phyloP scores from a whole-genome alignment of 495 filamentous ascomycete species.

The Chlorociboria aeruginascens region DNA sequence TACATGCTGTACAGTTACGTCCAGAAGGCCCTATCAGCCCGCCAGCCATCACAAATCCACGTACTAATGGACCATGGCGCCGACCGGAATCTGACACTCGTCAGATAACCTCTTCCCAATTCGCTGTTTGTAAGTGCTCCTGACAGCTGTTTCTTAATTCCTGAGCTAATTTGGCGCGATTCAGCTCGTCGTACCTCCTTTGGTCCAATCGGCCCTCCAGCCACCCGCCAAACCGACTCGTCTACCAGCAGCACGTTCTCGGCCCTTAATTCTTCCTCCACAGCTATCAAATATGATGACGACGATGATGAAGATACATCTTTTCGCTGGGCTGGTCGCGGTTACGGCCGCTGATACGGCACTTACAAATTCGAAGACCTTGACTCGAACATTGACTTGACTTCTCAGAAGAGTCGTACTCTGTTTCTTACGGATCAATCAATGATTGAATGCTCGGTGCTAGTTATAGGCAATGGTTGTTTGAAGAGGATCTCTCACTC shows the following conservation, averaged over 20 bases:
- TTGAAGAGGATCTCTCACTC: too few relatives aligned
- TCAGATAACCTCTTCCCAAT: too few relatives aligned
- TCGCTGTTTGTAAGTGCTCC: too few relatives aligned
- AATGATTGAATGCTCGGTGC: too few relatives aligned
- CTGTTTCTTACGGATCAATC: too few relatives aligned
- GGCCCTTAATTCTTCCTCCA: neutral
- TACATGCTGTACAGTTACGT: slow-evolving; percentile 2
- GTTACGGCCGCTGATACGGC: neutral
- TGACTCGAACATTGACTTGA: neutral
- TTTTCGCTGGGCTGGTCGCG: neutral
- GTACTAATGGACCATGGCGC: neutral
- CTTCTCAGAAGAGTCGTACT: neutral
- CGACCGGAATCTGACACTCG: neutral
- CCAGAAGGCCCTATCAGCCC: neutral
- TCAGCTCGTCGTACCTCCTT: neutral
- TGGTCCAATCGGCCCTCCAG: slow-evolving; percentile 3
- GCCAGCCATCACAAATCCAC: neutral
- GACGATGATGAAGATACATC: neutral
- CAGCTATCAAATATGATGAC: neutral
- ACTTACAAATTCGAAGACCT: too few relatives aligned
- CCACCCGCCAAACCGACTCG: neutral
- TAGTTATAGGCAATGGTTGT: too few relatives aligned
- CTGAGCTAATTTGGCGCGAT: neutral
- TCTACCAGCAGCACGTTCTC: neutral
- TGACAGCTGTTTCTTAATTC: neutral